A percentile compares a stretch with the other conserved stretches of the same genome.
Conservation (phyloP, 2,329 filamentous ascomycete genomes). For the Fusarium fracticaudum region DNA sequence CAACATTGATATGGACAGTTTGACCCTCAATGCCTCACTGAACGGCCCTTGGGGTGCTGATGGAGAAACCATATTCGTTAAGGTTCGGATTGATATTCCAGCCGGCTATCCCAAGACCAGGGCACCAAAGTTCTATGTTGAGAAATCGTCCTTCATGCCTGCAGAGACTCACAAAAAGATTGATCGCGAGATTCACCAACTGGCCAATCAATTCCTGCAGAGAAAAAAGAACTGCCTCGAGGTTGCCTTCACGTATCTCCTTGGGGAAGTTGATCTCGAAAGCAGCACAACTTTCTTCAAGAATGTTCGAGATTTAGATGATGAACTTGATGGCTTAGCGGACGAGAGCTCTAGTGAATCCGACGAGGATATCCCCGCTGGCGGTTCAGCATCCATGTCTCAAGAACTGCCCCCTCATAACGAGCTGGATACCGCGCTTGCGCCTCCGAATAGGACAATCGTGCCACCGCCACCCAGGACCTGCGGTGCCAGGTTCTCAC, state of each 20-base stretch:
- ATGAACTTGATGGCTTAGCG: slow-evolving; percentile 63
- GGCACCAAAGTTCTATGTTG: slow-evolving; percentile 67
- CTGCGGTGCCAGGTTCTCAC: slow-evolving; percentile 70
- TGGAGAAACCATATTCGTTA: slow-evolving; percentile 67
- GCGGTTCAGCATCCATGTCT: slow-evolving; percentile 67
- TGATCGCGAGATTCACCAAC: slow-evolving; percentile 64
- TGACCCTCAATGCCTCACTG: slow-evolving; percentile 68
- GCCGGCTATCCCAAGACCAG: slow-evolving; percentile 66
- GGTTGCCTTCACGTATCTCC: slow-evolving; percentile 68
- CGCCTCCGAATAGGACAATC: slow-evolving; percentile 60
- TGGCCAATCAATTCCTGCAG: slow-evolving; percentile 64
- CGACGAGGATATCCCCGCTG: slow-evolving; percentile 65
- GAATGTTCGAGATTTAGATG: slow-evolving; percentile 70
- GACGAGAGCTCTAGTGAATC: slow-evolving; percentile 90
- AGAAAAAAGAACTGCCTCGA: slow-evolving; percentile 70
- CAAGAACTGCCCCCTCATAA: slow-evolving; percentile 67
- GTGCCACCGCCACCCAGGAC: slow-evolving; percentile 66
- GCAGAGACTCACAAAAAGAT: slow-evolving; percentile 62
- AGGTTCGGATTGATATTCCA: slow-evolving; percentile 69
- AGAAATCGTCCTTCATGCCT: slow-evolving; percentile 71
- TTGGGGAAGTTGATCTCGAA: slow-evolving; percentile 70
- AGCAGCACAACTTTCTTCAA: slow-evolving; percentile 70
- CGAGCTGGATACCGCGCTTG: slow-evolving; percentile 63
- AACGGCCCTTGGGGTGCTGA: slow-evolving; percentile 71
- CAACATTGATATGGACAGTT: slow-evolving; percentile 69